Evolutionary conservation across 371 early-diverging fungal species (phyloP), one percentile per base, ranked within the genome.

Genomic region (Batrachochytrium dendrobatidis): DNA sequence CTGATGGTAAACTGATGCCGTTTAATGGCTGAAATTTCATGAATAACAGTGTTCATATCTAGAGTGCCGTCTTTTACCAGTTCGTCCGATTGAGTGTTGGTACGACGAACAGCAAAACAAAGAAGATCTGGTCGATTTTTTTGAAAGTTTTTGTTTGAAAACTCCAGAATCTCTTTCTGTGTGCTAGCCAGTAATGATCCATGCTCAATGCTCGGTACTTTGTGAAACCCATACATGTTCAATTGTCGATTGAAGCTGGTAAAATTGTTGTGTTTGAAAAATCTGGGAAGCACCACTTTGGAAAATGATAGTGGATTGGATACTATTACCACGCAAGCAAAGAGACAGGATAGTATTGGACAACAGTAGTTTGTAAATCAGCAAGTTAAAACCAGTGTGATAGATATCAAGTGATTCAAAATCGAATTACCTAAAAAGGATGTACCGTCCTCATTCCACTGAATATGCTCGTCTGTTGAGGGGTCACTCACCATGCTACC

Each of bases 181-280:
- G 79, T 76, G 51, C 79, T 77, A 12, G 63, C 12, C 18, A 61
- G 51, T 18, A 89, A 71, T 1, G 85, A 86, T 10, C 90, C 90
- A 54, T 86, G 86, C 59, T 87, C 84, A 33, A 90, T 71, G 67
- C 88, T 88, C 0, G 89, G 87, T 8, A 89, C 81, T 57, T 92
- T 92, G 75, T 92, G 90, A 69, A 97, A 95, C 60, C 88, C 97
- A 62, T 97, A 97, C 73, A 91, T 97, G 76, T 97, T 97, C 3
- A 97, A 80, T 65, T 97, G 98, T 31, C 98, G 83, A 20, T 95
- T 90, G 79, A 97, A 95, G 54, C 87, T 88, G 17, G 91, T 86
- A 71, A 94, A 88, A 66, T 96, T 94, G 67, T 85, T 87, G 75
- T 94, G 94, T 68, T 92, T 93, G 69, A 94, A 94, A 66, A 89